Conservation (phyloP, 257 asterid species). For the Solanum rostratum region DNA sequence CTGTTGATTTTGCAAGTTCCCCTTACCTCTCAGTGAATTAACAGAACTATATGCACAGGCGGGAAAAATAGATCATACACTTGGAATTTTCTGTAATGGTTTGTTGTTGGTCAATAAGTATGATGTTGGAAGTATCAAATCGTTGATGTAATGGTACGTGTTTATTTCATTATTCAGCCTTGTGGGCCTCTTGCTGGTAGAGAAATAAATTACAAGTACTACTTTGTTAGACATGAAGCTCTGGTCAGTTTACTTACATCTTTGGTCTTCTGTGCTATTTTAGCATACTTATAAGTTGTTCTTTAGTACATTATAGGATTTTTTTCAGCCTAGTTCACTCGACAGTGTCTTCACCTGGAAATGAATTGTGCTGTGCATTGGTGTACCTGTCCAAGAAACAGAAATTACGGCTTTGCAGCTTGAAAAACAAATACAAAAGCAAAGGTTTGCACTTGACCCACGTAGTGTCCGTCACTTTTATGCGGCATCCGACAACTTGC, state of each 20-base stretch:
- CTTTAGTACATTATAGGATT: neutral
- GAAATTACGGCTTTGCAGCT: too few species aligned
- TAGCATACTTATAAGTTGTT: neutral
- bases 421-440: too few species aligned
- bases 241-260: neutral
- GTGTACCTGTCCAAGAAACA: too few species aligned
- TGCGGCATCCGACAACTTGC: too few species aligned
- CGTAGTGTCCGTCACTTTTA: too few species aligned
- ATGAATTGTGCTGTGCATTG: neutral
- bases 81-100: neutral
- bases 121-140: neutral
- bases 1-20: neutral
- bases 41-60: neutral
- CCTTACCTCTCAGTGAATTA: neutral
- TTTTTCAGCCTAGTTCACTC: neutral
- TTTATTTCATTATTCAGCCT: neutral
- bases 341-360: neutral
- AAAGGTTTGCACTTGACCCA: too few species aligned
- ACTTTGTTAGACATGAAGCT: neutral
- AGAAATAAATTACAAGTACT: neutral
- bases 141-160: neutral
- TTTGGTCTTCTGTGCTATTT: neutral
- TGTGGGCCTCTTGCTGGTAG: neutral
- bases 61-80: neutral
- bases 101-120: neutral